These are phyloP conservation scores for Cordyceps fumosorosea DNA, from an alignment of 2,329 filamentous ascomycete species.

Conservation along the genomic window DNA sequence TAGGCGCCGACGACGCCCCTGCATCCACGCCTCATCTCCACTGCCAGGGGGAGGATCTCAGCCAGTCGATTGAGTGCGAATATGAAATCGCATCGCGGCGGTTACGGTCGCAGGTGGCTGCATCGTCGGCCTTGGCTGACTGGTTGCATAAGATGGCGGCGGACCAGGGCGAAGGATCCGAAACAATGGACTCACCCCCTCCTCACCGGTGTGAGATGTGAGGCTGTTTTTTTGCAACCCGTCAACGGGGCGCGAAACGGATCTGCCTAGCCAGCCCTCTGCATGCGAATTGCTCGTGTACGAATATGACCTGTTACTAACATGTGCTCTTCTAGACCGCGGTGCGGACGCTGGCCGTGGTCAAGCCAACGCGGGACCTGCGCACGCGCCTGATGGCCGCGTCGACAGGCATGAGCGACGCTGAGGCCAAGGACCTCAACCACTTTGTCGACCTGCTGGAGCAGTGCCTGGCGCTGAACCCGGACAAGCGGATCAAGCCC, in stretches of 20 bases:
- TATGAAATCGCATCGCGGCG: slow-evolving; percentile 10
- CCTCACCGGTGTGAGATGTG: not conserved
- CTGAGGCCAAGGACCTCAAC: slow-evolving; percentile 69
- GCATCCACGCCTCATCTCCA: slow-evolving; percentile 5
- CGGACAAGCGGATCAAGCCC: slow-evolving; percentile 85
- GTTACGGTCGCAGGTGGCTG: slow-evolving; percentile 10
- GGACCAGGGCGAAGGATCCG: not conserved
- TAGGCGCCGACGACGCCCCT: slow-evolving; percentile 11
- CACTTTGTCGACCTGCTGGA: slow-evolving; percentile 84
- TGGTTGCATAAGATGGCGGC: not conserved
- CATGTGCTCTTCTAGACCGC: slow-evolving; percentile 45
- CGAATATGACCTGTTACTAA: slow-evolving; percentile 14
- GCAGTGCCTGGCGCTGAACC: slow-evolving; percentile 80
- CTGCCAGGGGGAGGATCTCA: not conserved
- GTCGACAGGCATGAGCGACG: slow-evolving; percentile 65
- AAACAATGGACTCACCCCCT: slow-evolving; percentile 1
- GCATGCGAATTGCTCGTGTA: not conserved
- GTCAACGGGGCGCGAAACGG: not conserved
- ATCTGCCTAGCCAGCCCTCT: not conserved
- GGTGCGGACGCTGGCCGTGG: slow-evolving; percentile 58
- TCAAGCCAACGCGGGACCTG: slow-evolving; percentile 75
- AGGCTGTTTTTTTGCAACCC: not conserved
- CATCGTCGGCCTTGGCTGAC: not conserved
- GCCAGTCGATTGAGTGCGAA: slow-evolving; percentile 1
- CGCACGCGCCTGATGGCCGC: slow-evolving; percentile 72